A percentile compares a stretch with the other conserved stretches of the same genome.
phyloP scores from a whole-genome alignment of 148 eudicot species.

The Linanthus parryae region DNA sequence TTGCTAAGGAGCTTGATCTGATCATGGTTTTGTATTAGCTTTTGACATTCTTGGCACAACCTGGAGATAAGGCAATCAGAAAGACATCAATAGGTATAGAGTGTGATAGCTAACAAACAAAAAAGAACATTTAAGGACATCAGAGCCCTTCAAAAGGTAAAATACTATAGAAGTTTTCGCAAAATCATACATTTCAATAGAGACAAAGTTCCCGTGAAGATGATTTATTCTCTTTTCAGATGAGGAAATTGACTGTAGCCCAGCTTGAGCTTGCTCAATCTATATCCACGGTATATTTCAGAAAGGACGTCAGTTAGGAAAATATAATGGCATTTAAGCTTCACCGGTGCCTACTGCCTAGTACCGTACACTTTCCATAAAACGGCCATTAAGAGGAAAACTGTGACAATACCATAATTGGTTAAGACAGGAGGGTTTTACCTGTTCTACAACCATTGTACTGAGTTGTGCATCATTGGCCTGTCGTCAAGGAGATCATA shows the following conservation, averaged over 20 bases:
- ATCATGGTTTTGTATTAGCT: conserved; percentile 87
- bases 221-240: conserved; percentile 65
- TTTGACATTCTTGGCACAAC: conserved; percentile 92
- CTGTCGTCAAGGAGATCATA: conserved; percentile 29
- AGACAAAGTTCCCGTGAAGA: conserved; percentile 74
- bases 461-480: conserved; percentile 98
- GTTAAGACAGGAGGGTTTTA: no score
- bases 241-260: conserved; percentile 68
- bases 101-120: conserved; percentile 3
- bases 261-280: conserved; percentile 96
- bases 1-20: conserved; percentile 95
- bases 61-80: conserved; percentile 22
- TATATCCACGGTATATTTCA: conserved; percentile 20
- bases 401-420: no score
- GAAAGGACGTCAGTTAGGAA: not conserved
- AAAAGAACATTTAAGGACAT: not conserved
- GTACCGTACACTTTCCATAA: no score
- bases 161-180: not conserved
- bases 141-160: not conserved
- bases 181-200: conserved; percentile 68
- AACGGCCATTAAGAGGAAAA: no score
- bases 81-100: no score
- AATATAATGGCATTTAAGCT: no score
- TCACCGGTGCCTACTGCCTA: no score
- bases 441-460: conserved; percentile 98